phyloP scores from a whole-genome alignment of 805 yeast genomes.

The Saturnispora hagleri region DNA sequence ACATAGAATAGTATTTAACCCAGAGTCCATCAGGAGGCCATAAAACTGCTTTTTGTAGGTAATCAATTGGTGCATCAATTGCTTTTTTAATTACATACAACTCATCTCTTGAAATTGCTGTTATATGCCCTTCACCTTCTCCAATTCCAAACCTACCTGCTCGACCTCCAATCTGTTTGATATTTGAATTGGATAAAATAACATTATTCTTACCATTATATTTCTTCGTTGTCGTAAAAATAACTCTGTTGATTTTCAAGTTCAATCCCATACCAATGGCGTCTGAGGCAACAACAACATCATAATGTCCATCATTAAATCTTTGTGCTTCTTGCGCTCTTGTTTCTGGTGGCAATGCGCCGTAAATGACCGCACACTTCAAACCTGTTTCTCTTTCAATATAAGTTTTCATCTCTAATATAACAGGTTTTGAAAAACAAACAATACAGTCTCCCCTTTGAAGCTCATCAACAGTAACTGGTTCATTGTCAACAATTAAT shows the following conservation, averaged over 20 bases:
- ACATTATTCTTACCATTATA: slow-evolving; percentile 53
- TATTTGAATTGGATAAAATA: slow-evolving; percentile 50
- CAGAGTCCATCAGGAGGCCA: slow-evolving; percentile 77
- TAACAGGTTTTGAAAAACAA: slow-evolving; percentile 69
- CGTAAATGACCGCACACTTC: slow-evolving; percentile 85
- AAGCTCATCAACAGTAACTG: slow-evolving; percentile 33
- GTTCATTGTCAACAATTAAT: slow-evolving; percentile 42
- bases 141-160: slow-evolving; percentile 69
- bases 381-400: slow-evolving; percentile 56
- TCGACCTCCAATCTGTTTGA: slow-evolving; percentile 92
- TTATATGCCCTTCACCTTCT: slow-evolving; percentile 38
- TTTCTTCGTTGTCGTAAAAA: slow-evolving; percentile 61
- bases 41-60: slow-evolving; percentile 52
- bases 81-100: slow-evolving; percentile 37
- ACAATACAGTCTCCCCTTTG: slow-evolving; percentile 81
- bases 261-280: slow-evolving; percentile 98
- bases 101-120: slow-evolving; percentile 40
- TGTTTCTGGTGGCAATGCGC: slow-evolving; percentile 93
- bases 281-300: slow-evolving; percentile 88
- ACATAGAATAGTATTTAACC: slow-evolving; percentile 53
- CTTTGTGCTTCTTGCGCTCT: slow-evolving; percentile 72
- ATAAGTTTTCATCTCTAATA: slow-evolving; percentile 55
- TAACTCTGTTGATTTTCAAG: slow-evolving; percentile 68
- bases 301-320: slow-evolving; percentile 73
- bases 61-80: slow-evolving; percentile 42